phyloP scores from a whole-genome alignment of 768 basidiomycete genomes.

The Lentinus brumalis region DNA sequence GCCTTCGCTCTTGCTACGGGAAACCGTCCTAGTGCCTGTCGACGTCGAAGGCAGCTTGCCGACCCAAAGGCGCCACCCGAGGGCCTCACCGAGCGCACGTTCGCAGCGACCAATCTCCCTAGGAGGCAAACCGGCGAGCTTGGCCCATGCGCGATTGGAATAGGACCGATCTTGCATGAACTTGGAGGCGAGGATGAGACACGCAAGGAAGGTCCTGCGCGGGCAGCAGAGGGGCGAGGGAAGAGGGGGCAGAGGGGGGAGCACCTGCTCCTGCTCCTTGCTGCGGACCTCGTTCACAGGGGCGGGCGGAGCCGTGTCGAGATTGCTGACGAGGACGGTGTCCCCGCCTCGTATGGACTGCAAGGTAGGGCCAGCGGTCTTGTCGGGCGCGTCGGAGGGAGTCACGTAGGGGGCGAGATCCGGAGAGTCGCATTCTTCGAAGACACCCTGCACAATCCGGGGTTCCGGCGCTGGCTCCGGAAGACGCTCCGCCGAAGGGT shows the following conservation, averaged over 20 bases:
- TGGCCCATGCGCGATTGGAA: slow-evolving; percentile 93
- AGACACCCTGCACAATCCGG: slow-evolving; percentile 11
- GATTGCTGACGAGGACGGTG: neutral
- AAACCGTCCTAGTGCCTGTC: slow-evolving; percentile 11
- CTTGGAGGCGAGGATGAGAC: slow-evolving; percentile 87
- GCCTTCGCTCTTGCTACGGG: slow-evolving; percentile 27
- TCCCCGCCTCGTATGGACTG: slow-evolving; percentile 16
- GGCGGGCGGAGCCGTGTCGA: neutral
- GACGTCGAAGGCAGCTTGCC: slow-evolving; percentile 54
- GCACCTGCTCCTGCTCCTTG: slow-evolving; percentile 19
- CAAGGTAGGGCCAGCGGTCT: slow-evolving; percentile 1
- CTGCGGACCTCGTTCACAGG: neutral
- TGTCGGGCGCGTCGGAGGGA: neutral
- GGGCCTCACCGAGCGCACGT: slow-evolving; percentile 80
- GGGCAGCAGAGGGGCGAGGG: slow-evolving; percentile 87
- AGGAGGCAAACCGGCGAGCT: slow-evolving; percentile 85
- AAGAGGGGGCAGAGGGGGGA: slow-evolving; percentile 37
- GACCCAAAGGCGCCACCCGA: slow-evolving; percentile 93
- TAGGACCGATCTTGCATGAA: slow-evolving; percentile 94
- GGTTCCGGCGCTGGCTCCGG: slow-evolving; percentile 24
- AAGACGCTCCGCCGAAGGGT: slow-evolving; percentile 39
- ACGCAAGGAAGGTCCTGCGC: slow-evolving; percentile 84
- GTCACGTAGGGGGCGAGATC: neutral
- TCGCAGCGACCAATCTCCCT: slow-evolving; percentile 89
- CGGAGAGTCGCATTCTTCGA: neutral